Base-by-base conservation (phyloP, 345 rosid genomes). In the Theobroma cacao region DNA sequence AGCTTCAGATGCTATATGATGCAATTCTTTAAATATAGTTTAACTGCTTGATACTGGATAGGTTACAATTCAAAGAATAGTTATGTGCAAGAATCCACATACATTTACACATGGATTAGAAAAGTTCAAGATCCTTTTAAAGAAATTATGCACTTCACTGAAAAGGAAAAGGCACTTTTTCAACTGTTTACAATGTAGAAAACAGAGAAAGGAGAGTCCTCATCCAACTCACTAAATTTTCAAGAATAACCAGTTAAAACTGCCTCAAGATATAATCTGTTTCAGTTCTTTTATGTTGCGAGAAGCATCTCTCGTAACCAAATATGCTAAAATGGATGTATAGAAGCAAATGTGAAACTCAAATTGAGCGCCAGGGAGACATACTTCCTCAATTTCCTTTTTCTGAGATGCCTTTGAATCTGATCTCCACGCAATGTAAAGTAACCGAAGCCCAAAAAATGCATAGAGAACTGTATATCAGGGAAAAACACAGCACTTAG, bases 351-450 rank as follows among this genome's bases (percentile, higher is more conserved):
- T 43, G 43, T 24, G 14, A 68, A 33, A 3, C 53, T 69, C 7
- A 1, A 47, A 69, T 2, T 52, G 75, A 20, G 20, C 20, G 43
- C n/a, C 24, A 72, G 30, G 30, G 24, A 48, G 41, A 80, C 90
- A 60, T 89, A 97, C 99, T 86, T 94, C 99, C 81, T 97, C 98
- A 84, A 97, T 94, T 91, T 97, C 99, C 73, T 92, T 94, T 80
- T 97, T 97, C 88, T 97, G 98, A 72, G 86, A 87, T 53, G 93
- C 82, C 87, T 94, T 97, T 82, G 99, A 75, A 90, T 97, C 97
- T 20, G 99, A 93, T 81, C 90, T 94, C 98, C 98, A 97, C 59
- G 99, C 99, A 84, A 97, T 97, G 88, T 94, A 97, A 82, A 97
- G 97, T 68, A 97, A 82, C 77, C 98, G 94, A 74, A 97, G 82